phyloP scores from a whole-genome alignment of 768 basidiomycete genomes.

The Termitomyces sp. region DNA sequence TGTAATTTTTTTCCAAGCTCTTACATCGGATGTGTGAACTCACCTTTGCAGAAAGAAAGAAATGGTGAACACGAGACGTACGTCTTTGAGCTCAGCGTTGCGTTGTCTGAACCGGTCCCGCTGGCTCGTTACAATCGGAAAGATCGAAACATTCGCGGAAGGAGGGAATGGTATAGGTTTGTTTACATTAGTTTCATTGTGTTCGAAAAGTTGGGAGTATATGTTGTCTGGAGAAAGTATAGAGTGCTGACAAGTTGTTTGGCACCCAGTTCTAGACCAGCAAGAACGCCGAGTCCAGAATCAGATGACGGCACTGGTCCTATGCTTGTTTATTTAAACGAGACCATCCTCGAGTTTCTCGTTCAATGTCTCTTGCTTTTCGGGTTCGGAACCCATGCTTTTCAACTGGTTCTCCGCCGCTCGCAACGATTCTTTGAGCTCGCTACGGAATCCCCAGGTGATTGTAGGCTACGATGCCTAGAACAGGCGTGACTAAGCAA shows the following conservation, averaged over 20 bases:
- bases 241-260: constrained; percentile 37
- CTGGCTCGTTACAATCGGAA: constrained; percentile 98
- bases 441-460: constrained; percentile 42
- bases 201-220: too few species aligned
- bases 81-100: constrained; percentile 97
- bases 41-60: too few species aligned
- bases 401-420: constrained; percentile 53
- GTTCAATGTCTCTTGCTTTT: constrained; percentile 80
- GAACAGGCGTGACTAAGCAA: too few species aligned
- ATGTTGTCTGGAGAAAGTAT: not conserved
- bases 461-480: too few species aligned
- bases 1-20: constrained; percentile 89
- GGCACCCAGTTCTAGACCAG: constrained; percentile 63
- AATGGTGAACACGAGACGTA: constrained; percentile 19
- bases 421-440: constrained; percentile 68
- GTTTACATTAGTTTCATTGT: constrained; percentile 3
- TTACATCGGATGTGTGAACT: constrained; percentile 28
- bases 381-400: constrained; percentile 55
- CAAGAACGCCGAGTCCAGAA: constrained; percentile 50
- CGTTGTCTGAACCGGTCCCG: constrained; percentile 96
- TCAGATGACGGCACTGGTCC: constrained; percentile 25
- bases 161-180: constrained; percentile 10
- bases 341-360: constrained; percentile 92
- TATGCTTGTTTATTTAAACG: constrained; percentile 67
- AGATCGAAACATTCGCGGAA: constrained; percentile 85